Evolutionary conservation across 129 eudicot species (phyloP), one percentile per base, ranked within the genome.

Genomic region (Pittosporum tobira): DNA sequence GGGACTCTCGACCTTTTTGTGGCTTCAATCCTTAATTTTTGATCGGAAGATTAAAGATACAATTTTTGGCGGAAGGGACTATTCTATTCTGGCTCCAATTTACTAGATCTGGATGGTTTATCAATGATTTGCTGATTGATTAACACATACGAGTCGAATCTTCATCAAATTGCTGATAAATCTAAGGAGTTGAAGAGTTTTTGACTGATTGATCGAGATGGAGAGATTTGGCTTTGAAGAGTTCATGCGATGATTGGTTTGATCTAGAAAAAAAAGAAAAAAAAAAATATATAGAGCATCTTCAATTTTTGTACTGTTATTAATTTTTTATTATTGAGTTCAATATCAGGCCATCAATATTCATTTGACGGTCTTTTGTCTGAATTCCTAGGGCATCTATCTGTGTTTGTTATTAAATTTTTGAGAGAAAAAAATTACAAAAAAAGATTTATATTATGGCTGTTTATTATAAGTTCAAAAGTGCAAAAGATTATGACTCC

Each of bases 401-500:
- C 66, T 67, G 64, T 72, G 66, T 59, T 71, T 74, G 73, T 77
- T 79, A 45, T 63, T 85, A 69, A 50, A 59, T 71, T 61, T 64
- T 67, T 45, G 61, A 51, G 68, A 70, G 50, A 56, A 66, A 61
- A n/a, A n/a, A n/a, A n/a, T n/a, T n/a, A n/a, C n/a, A 84, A 77
- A 46, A 15, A 49, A 55, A 59, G 23, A 70, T 63, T 66, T 64
- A 91, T 91, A 66, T 66, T 64, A 91, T 91, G 95, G 89, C 96
- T 52, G 94, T 91, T 31, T 81, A 91, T 79, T 91, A 80, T 66
- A 86, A 91, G 85, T 91, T 91, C 68, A 91, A 91, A 81, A 91
- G 98, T 78, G 95, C 98, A 49, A 91, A 86, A 86, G 96, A 83
- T 83, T 86, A 78, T 66, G 96, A 91, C 74, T 83, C 95, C 31